phyloP scores from a whole-genome alignment of 2,329 filamentous ascomycete species.

The Ilyonectria mors-panacis region DNA sequence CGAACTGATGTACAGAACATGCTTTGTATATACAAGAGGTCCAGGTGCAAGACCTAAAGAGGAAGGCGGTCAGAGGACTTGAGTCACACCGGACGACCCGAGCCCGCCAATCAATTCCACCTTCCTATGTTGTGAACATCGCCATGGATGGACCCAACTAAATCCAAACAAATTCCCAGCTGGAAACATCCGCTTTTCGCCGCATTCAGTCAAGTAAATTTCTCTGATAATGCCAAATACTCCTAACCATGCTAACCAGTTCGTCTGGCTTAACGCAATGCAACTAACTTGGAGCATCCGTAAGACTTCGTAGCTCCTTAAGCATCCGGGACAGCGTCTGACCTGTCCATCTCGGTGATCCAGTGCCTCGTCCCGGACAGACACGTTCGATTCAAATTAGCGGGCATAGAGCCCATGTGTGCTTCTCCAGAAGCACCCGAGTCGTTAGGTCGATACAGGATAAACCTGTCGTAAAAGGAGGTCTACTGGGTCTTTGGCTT shows the following conservation, averaged over 20 bases:
- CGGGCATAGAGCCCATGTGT: background rate
- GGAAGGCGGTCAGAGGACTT: constrained; percentile 5
- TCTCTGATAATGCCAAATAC: too few species aligned
- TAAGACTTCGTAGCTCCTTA: background rate
- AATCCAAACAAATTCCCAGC: background rate
- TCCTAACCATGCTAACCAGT: too few species aligned
- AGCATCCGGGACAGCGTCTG: background rate
- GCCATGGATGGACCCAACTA: background rate
- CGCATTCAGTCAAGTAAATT: too few species aligned
- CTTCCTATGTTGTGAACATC: background rate
- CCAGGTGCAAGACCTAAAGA: background rate
- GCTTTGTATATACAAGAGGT: background rate
- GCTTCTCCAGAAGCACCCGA: background rate
- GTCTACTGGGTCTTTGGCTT: constrained; percentile 50
- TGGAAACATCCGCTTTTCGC: background rate
- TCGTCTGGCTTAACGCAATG: too few species aligned
- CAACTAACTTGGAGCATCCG: too few species aligned
- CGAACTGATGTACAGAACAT: background rate
- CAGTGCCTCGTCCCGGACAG: background rate
- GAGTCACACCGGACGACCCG: constrained; percentile 3
- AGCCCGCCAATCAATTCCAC: background rate
- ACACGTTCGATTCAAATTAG: background rate
- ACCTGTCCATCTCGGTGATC: background rate
- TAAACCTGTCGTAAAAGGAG: background rate
- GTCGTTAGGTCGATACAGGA: background rate